Conservation (phyloP, 768 basidiomycete genomes). For the Lactarius trivialis region DNA sequence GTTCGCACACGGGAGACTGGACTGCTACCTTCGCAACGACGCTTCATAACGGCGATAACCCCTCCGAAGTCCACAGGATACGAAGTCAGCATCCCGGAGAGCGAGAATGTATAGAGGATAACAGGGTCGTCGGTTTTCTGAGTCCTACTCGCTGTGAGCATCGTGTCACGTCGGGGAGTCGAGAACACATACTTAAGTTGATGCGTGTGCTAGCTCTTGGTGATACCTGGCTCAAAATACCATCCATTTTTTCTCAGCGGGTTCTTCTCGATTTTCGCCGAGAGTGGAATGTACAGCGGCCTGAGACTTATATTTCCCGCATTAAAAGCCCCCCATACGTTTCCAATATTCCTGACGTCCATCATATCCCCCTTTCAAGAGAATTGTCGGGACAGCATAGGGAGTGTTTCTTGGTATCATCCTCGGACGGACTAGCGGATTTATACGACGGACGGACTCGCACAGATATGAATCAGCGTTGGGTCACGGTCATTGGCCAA, state of each 20-base stretch:
- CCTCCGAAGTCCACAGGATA: constrained; percentile 58
- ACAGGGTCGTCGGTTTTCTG: constrained; percentile 68
- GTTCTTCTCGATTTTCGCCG: constrained; percentile 33
- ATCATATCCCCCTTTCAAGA: constrained; percentile 31
- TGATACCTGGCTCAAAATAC: constrained; percentile 35
- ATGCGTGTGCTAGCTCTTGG: constrained; percentile 29
- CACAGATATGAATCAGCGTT: constrained; percentile 31
- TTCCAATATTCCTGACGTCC: constrained; percentile 36
- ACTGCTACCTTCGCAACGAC: constrained; percentile 53
- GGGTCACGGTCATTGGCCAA: constrained; percentile 32
- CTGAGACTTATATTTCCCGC: constrained; percentile 31
- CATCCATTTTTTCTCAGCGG: constrained; percentile 29
- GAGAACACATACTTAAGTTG: background rate
- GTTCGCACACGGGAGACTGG: constrained; percentile 47
- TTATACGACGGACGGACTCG: constrained; percentile 32
- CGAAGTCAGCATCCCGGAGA: constrained; percentile 61
- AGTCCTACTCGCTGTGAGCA: constrained; percentile 68
- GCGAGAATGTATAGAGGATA: constrained; percentile 56
- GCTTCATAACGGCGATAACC: constrained; percentile 65
- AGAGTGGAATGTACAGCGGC: constrained; percentile 31
- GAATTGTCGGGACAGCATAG: constrained; percentile 21
- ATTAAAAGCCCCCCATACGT: constrained; percentile 43
- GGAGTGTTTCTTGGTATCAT: constrained; percentile 34
- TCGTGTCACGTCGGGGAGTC: constrained; percentile 19
- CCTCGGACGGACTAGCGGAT: constrained; percentile 43